These are phyloP conservation scores for Warburgia ugandensis DNA, from an alignment of 164 flowering plant species.

Conservation along the genomic window DNA sequence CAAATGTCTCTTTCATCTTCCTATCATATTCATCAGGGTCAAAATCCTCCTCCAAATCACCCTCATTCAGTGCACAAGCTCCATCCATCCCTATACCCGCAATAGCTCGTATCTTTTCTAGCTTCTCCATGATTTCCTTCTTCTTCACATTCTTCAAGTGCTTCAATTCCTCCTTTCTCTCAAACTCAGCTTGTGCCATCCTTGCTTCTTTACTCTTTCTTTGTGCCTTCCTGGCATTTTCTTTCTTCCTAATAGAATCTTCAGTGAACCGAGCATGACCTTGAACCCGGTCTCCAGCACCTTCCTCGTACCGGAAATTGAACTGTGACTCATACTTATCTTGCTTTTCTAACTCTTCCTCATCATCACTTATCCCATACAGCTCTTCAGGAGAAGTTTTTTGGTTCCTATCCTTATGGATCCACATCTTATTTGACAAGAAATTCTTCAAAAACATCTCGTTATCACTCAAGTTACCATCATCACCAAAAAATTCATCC, in stretches of 20 bases:
- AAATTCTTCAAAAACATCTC: slow-evolving; percentile 57
- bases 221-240: slow-evolving; percentile 54
- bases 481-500: slow-evolving; percentile 62
- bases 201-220: slow-evolving; percentile 79
- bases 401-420: slow-evolving; percentile 29
- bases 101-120: slow-evolving; percentile 46
- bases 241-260: slow-evolving; percentile 81
- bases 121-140: slow-evolving; percentile 69
- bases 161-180: slow-evolving; percentile 85
- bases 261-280: slow-evolving; percentile 60
- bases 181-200: slow-evolving; percentile 49
- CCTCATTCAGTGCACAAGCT: slow-evolving; percentile 25
- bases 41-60: slow-evolving; percentile 76
- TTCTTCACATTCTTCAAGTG: slow-evolving; percentile 87
- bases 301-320: slow-evolving; percentile 68
- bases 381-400: slow-evolving; percentile 23
- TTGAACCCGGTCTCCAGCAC: slow-evolving; percentile 57
- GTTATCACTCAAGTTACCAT: slow-evolving; percentile 54
- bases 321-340: slow-evolving; percentile 53
- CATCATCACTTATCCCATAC: slow-evolving; percentile 46
- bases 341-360: slow-evolving; percentile 59
- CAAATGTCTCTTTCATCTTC: slow-evolving; percentile 68
- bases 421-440: slow-evolving; percentile 58
- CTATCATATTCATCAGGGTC: slow-evolving; percentile 78
- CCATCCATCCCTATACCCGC: slow-evolving; percentile 55